phyloP scores from a whole-genome alignment of 2,329 filamentous ascomycete species.

The Colletotrichum salicis region DNA sequence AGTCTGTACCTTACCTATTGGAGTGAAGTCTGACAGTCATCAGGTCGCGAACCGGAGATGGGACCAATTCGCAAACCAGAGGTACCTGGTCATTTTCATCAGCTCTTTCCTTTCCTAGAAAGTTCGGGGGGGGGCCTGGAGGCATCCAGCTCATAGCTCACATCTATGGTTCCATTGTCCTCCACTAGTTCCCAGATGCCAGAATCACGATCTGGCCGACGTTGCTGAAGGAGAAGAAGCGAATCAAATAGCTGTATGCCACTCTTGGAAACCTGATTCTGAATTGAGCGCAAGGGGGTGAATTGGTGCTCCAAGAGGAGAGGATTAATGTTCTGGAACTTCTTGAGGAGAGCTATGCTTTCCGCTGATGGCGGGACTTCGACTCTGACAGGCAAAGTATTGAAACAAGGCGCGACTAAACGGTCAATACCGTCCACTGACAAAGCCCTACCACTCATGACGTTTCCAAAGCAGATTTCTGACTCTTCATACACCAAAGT shows the following conservation, averaged over 20 bases:
- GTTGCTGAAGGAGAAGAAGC: conserved; percentile 80
- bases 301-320: conserved; percentile 76
- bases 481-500: conserved; percentile 61
- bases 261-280: conserved; percentile 56
- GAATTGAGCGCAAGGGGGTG: conserved; percentile 78
- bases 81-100: conserved; percentile 61
- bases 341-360: conserved; percentile 67
- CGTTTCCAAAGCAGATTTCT: conserved; percentile 89
- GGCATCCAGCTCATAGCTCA: conserved; percentile 46
- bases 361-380: conserved; percentile 58
- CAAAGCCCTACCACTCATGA: conserved; percentile 81
- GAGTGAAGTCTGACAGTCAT: conserved; percentile 73
- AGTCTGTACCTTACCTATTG: conserved; percentile 53
- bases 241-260: conserved; percentile 78
- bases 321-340: conserved; percentile 70
- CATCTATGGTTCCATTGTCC: conserved; percentile 75
- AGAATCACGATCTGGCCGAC: conserved; percentile 64
- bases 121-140: background rate
- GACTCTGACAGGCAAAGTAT: conserved; percentile 80
- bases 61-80: conserved; percentile 79
- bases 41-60: conserved; percentile 60
- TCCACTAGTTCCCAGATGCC: conserved; percentile 65
- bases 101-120: background rate
- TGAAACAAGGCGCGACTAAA: conserved; percentile 91
- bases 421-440: conserved; percentile 73